These are phyloP conservation scores for Kazachstania psychrophila DNA, from an alignment of 805 yeast genomes.

Conservation along the genomic window DNA sequence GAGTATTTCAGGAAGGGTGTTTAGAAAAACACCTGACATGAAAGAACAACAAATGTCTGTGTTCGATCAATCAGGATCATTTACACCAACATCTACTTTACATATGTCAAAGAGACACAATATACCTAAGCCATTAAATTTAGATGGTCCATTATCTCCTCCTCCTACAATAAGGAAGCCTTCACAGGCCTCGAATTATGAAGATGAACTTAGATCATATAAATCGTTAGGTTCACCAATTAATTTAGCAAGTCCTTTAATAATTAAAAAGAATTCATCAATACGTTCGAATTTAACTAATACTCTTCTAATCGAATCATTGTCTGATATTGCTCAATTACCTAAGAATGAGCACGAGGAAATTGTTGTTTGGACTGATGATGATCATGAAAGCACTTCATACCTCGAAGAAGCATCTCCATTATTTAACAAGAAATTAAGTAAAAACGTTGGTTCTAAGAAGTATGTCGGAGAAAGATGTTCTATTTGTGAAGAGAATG, in stretches of 20 bases:
- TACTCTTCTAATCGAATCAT: constrained; percentile 2
- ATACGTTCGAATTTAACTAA: constrained; percentile 5
- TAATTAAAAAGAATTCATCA: not conserved
- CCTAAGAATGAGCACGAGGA: constrained; percentile 1
- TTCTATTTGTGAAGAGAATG: constrained; percentile 37
- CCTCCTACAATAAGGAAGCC: constrained; percentile 9
- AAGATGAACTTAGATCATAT: too few species aligned
- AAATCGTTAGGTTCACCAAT: constrained; percentile 9
- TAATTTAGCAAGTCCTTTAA: not conserved
- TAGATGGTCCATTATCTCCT: constrained; percentile 18
- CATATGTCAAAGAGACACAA: constrained; percentile 11
- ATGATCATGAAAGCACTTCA: constrained; percentile 9
- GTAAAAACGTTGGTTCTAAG: constrained; percentile 13
- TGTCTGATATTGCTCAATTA: not conserved
- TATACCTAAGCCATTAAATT: constrained; percentile 19
- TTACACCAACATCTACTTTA: constrained; percentile 6
- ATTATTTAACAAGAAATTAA: constrained; percentile 4
- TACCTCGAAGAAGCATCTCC: constrained; percentile 21
- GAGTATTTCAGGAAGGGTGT: constrained; percentile 22
- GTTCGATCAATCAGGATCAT: constrained; percentile 3
- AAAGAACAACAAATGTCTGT: constrained; percentile 5
- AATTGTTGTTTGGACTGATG: constrained; percentile 5
- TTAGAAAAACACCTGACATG: constrained; percentile 15
- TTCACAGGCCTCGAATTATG: too few species aligned
- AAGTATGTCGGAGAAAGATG: constrained; percentile 29